phyloP scores from a whole-genome alignment of 1,284 basidiomycete species.

The Ustilago cynodontis region DNA sequence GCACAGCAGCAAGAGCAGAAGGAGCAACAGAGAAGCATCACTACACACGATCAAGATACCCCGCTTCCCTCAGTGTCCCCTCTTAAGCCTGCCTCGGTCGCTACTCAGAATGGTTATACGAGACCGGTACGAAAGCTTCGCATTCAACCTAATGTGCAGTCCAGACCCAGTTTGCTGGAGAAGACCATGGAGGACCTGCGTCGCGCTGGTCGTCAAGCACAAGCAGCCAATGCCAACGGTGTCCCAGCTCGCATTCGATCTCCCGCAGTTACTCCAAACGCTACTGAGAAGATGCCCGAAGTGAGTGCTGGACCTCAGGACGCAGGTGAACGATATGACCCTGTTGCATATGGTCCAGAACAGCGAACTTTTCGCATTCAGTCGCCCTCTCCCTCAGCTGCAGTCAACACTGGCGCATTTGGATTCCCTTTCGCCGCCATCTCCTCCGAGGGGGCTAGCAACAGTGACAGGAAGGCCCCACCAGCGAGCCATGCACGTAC shows the following conservation, averaged over 20 bases:
- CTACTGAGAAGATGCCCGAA: background rate
- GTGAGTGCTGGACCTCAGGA: background rate
- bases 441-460: background rate
- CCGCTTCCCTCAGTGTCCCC: slow-evolving; percentile 4
- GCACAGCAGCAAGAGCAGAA: background rate
- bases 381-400: background rate
- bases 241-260: background rate
- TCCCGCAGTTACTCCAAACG: background rate
- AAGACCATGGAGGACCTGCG: slow-evolving; percentile 29
- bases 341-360: slow-evolving; percentile 18
- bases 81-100: slow-evolving; percentile 2
- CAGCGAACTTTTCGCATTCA: slow-evolving; percentile 34
- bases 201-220: slow-evolving; percentile 14
- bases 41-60: slow-evolving; percentile 18
- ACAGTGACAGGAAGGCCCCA: background rate
- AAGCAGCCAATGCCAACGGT: slow-evolving; percentile 13
- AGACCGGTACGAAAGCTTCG: slow-evolving; percentile 29
- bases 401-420: background rate
- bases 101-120: background rate
- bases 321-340: slow-evolving; percentile 18
- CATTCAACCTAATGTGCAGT: slow-evolving; percentile 39
- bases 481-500: slow-evolving; percentile 32
- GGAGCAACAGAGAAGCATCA: background rate
- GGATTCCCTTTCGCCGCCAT: slow-evolving; percentile 21
- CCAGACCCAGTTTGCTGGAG: slow-evolving; percentile 32